Conservation (phyloP, 2,329 filamentous ascomycete species). For the Calonectria pseudoturangicola region DNA sequence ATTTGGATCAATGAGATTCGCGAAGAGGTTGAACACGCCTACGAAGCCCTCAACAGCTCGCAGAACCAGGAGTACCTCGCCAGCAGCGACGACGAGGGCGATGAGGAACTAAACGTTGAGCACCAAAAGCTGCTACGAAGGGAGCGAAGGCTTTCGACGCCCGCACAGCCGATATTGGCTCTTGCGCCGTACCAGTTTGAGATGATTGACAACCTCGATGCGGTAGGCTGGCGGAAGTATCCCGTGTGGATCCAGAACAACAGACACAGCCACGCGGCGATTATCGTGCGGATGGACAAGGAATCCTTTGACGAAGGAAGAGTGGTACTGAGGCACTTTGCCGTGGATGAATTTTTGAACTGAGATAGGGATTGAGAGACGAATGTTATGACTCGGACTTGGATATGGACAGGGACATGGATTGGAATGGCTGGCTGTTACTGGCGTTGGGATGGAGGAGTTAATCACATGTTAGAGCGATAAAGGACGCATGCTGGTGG, state of each 20-base stretch:
- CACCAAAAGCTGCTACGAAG: slow-evolving; percentile 64
- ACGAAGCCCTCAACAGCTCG: slow-evolving; percentile 81
- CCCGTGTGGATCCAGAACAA: slow-evolving; percentile 85
- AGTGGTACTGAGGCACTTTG: slow-evolving; percentile 87
- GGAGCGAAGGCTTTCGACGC: slow-evolving; percentile 64
- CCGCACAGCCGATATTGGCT: slow-evolving; percentile 82
- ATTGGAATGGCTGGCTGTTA: not conserved
- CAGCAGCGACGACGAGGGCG: slow-evolving; percentile 69
- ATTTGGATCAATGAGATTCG: slow-evolving; percentile 85
- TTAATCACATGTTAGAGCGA: not conserved
- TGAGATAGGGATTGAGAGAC: slow-evolving; percentile 39
- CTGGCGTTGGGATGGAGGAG: slow-evolving; percentile 12
- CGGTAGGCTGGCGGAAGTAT: slow-evolving; percentile 78
- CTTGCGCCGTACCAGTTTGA: slow-evolving; percentile 87
- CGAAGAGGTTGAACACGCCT: slow-evolving; percentile 84
- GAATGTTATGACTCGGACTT: slow-evolving; percentile 14
- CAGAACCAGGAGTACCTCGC: slow-evolving; percentile 83
- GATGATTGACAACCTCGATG: slow-evolving; percentile 87
- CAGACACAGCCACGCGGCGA: slow-evolving; percentile 90
- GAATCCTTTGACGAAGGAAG: slow-evolving; percentile 83
- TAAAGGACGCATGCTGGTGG: not conserved
- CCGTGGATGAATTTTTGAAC: slow-evolving; percentile 80
- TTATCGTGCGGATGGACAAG: slow-evolving; percentile 85
- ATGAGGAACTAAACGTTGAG: slow-evolving; percentile 59
- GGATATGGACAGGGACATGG: not conserved